These are phyloP conservation scores for Vigna hirtella DNA, from an alignment of 306 rosid species.

Conservation along the genomic window DNA sequence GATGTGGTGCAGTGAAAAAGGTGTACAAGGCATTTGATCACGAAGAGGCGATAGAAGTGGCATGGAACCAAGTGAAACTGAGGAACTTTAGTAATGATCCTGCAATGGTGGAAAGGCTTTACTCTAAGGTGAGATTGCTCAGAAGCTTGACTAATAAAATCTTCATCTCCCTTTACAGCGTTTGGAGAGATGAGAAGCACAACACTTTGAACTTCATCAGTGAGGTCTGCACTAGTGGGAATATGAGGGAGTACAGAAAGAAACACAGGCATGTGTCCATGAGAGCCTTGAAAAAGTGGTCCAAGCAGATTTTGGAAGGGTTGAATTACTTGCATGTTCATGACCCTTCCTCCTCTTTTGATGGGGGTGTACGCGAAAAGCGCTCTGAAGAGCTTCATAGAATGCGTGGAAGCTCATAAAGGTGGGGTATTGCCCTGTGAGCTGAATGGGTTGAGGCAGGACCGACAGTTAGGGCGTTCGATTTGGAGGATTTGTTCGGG, in stretches of 20 bases:
- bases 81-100: constrained; percentile 66
- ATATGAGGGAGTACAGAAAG: constrained; percentile 79
- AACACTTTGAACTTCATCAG: constrained; percentile 75
- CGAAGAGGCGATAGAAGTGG: constrained; percentile 88
- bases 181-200: constrained; percentile 66
- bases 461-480: no score
- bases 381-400: constrained; percentile 64
- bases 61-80: constrained; percentile 94
- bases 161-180: constrained; percentile 65
- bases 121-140: constrained; percentile 76
- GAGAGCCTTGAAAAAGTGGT: constrained; percentile 88
- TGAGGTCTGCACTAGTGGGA: constrained; percentile 88
- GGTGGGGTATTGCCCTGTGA: constrained; percentile 46
- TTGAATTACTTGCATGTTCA: constrained; percentile 76
- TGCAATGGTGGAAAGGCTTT: constrained; percentile 72
- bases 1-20: constrained; percentile 76
- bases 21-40: constrained; percentile 87
- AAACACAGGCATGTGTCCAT: constrained; percentile 77
- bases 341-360: constrained; percentile 74
- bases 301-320: constrained; percentile 74
- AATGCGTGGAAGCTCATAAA: constrained; percentile 46
- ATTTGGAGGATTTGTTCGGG: no score
- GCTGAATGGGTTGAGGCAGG: constrained; percentile 45
- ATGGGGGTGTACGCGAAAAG: constrained; percentile 66
- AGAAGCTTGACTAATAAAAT: constrained; percentile 62